phyloP scores from a whole-genome alignment of 345 rosid species.

The Citrus inodora region DNA sequence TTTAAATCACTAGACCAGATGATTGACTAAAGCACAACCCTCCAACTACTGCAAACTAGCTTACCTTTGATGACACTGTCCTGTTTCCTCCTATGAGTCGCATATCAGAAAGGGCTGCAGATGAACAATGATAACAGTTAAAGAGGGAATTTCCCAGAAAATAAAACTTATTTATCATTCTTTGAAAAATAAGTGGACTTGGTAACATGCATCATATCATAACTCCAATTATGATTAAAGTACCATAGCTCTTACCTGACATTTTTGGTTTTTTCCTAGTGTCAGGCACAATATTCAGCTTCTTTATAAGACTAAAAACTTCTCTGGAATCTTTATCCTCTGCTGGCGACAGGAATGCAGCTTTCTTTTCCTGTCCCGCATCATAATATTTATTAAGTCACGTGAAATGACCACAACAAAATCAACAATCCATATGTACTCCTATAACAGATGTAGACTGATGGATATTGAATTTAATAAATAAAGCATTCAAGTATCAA shows the following conservation, averaged over 20 bases:
- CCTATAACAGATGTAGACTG: background rate
- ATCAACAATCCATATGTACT: background rate
- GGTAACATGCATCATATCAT: background rate
- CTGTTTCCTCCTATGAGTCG: constrained; percentile 41
- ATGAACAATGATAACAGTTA: background rate
- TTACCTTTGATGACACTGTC: constrained; percentile 59
- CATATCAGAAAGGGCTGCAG: constrained; percentile 53
- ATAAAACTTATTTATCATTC: background rate
- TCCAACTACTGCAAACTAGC: constrained; percentile 10
- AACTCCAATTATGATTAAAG: constrained; percentile 2
- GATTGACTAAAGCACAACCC: background rate
- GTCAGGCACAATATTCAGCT: constrained; percentile 59
- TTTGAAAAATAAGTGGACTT: background rate
- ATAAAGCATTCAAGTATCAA: background rate
- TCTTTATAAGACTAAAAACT: constrained; percentile 67
- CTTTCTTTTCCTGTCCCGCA: constrained; percentile 53
- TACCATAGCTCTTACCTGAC: constrained; percentile 47
- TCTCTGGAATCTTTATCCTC: constrained; percentile 57
- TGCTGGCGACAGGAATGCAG: constrained; percentile 45
- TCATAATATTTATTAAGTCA: constrained; percentile 12
- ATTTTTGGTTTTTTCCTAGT: constrained; percentile 52
- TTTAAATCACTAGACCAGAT: background rate
- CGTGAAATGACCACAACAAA: background rate
- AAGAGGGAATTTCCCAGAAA: background rate
- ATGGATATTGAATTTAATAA: background rate